A percentile compares a stretch with the other conserved stretches of the same genome.
These are phyloP conservation scores for Chamaecrista fasciculata DNA, from an alignment of 306 rosid genomes.

Conservation along the genomic window DNA sequence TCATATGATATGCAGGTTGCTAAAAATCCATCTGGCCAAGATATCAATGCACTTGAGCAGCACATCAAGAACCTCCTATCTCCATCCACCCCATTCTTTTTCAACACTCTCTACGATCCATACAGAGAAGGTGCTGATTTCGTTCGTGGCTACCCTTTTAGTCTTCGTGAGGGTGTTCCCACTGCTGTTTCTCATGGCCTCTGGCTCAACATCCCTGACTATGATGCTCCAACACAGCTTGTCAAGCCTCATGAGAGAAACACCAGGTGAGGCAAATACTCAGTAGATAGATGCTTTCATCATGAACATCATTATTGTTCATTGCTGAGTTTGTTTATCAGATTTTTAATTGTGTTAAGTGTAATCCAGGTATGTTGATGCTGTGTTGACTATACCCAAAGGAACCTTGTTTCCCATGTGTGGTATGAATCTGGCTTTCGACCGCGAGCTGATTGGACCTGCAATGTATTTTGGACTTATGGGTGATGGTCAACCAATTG, in stretches of 20 bases:
- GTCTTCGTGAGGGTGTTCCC: conserved; percentile 44
- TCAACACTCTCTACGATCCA: conserved; percentile 52
- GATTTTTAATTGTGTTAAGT: background rate
- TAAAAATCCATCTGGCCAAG: conserved; percentile 41
- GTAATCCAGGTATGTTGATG: conserved; percentile 43
- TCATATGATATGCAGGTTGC: conserved; percentile 45
- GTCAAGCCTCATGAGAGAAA: conserved; percentile 61
- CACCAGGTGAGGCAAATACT: conserved; percentile 26
- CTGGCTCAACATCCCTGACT: conserved; percentile 62
- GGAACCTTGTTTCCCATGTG: conserved; percentile 51
- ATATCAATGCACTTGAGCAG: conserved; percentile 45
- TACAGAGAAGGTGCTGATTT: conserved; percentile 55
- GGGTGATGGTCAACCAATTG: conserved; percentile 53
- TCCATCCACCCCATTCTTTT: conserved; percentile 45
- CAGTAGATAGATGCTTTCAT: background rate
- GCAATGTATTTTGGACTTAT: conserved; percentile 55
- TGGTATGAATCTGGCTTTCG: conserved; percentile 53
- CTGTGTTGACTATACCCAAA: conserved; percentile 48
- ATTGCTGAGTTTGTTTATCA: conserved; percentile 23
- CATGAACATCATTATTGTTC: background rate
- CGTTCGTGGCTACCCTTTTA: conserved; percentile 61
- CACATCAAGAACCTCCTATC: conserved; percentile 43
- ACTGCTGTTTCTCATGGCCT: conserved; percentile 63
- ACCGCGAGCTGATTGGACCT: conserved; percentile 49
- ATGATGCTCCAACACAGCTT: conserved; percentile 63